These are phyloP conservation scores for Silene conica DNA, from an alignment of 148 eudicot species.

Conservation along the genomic window DNA sequence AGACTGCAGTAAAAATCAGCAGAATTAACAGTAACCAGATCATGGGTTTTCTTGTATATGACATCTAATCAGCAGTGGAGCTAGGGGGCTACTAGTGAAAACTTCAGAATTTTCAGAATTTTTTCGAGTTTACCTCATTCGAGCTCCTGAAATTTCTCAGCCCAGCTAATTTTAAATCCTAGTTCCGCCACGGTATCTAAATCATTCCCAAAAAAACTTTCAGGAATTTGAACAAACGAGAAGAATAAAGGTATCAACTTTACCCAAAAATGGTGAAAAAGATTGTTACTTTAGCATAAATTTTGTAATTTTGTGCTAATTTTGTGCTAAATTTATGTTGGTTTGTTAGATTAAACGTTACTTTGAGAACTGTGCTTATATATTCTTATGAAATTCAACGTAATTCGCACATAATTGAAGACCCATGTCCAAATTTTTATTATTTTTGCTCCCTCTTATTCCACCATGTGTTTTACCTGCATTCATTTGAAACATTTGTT, in stretches of 20 bases:
- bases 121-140: not conserved
- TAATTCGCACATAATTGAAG: not conserved
- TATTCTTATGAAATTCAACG: slow-evolving; percentile 5
- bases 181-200: not conserved
- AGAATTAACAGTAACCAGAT: slow-evolving; percentile 14
- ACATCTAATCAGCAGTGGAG: slow-evolving; percentile 2
- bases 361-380: slow-evolving; percentile 23
- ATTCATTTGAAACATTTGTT: not conserved
- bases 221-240: not conserved
- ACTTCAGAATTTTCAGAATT: not conserved
- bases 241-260: slow-evolving; percentile 13
- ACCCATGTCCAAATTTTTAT: not conserved
- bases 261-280: slow-evolving; percentile 15
- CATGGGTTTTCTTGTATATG: not conserved
- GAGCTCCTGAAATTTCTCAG: too few relatives aligned
- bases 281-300: slow-evolving; percentile 1
- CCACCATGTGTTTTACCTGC: not conserved
- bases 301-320: too few relatives aligned
- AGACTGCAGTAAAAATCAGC: slow-evolving; percentile 8
- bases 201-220: too few relatives aligned
- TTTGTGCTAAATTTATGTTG: too few relatives aligned
- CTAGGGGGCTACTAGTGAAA: not conserved
- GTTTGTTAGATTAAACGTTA: too few relatives aligned
- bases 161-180: not conserved
- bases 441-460: not conserved